Evolutionary conservation across 331 rosid species (phyloP).

Genomic region (Acacia concinna): DNA sequence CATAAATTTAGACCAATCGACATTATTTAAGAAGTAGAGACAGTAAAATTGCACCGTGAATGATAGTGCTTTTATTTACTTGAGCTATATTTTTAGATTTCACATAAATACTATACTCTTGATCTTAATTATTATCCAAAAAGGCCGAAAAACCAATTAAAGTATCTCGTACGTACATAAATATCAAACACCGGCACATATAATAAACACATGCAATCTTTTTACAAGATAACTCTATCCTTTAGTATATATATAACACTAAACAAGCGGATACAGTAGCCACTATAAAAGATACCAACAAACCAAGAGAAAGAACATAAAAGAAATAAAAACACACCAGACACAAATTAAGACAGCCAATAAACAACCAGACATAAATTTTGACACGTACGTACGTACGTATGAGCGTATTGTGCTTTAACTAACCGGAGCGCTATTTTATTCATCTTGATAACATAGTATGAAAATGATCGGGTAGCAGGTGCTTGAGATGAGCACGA

Average conservation of each 20-base stretch:
- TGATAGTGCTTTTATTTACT: too few species aligned
- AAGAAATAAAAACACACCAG: not conserved
- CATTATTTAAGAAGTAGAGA: too few species aligned
- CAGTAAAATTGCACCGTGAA: too few species aligned
- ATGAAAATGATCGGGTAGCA: not conserved
- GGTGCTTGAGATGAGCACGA: not conserved
- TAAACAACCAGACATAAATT: not conserved
- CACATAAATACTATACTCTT: too few species aligned
- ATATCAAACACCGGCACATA: not conserved
- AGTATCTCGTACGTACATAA: too few species aligned
- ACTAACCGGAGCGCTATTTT: not conserved
- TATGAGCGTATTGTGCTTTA: not conserved
- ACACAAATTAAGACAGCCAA: not conserved
- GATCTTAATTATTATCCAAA: too few species aligned
- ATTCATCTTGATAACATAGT: not conserved
- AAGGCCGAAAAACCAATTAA: too few species aligned
- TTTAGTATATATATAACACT: not conserved
- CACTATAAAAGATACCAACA: not conserved
- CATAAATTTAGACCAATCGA: too few species aligned
- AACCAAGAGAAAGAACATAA: not conserved
- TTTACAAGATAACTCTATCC: not conserved
- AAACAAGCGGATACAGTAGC: not conserved
- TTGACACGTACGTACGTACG: not conserved
- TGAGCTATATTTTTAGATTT: too few species aligned
- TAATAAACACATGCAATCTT: not conserved